Percentiles rank a stretch among this genome's conserved stretches.
These are phyloP conservation scores for Artemisia tridentata DNA, from an alignment of 129 eudicot genomes.

Conservation along the genomic window DNA sequence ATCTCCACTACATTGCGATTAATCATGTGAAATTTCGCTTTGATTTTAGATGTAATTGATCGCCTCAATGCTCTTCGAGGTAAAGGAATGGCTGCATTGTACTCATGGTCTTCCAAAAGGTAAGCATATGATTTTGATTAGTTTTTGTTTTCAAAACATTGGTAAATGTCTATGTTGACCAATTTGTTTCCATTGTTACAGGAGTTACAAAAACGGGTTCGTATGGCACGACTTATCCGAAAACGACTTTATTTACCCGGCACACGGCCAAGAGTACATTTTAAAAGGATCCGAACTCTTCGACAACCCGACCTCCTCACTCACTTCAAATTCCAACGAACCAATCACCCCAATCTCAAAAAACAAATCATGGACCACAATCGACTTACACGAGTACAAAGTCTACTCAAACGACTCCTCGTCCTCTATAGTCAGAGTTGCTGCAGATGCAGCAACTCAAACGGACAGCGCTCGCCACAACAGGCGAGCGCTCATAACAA, in stretches of 20 bases:
- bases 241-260: conserved; percentile 77
- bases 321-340: conserved; percentile 33
- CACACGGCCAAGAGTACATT: conserved; percentile 79
- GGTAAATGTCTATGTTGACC: not conserved
- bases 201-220: conserved; percentile 89
- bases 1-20: not conserved
- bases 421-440: conserved; percentile 16
- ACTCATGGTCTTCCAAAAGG: conserved; percentile 93
- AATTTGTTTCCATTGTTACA: conserved; percentile 21
- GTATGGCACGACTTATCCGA: conserved; percentile 92
- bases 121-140: conserved; percentile 10
- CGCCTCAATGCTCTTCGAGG: conserved; percentile 80
- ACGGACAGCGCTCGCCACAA: conserved; percentile 59
- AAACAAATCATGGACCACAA: conserved; percentile 62
- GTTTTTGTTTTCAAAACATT: too few relatives aligned
- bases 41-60: conserved; percentile 49
- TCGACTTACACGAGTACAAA: conserved; percentile 70
- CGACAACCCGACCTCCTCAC: conserved; percentile 5
- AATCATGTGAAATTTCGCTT: not conserved
- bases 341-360: conserved; percentile 28
- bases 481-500: conserved; percentile 21
- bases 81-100: conserved; percentile 74
- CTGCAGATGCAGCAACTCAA: conserved; percentile 84
- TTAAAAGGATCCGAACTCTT: conserved; percentile 86
- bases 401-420: conserved; percentile 61